Conservation (phyloP, 257 asterid genomes). For the Anisodus tanguticus region DNA sequence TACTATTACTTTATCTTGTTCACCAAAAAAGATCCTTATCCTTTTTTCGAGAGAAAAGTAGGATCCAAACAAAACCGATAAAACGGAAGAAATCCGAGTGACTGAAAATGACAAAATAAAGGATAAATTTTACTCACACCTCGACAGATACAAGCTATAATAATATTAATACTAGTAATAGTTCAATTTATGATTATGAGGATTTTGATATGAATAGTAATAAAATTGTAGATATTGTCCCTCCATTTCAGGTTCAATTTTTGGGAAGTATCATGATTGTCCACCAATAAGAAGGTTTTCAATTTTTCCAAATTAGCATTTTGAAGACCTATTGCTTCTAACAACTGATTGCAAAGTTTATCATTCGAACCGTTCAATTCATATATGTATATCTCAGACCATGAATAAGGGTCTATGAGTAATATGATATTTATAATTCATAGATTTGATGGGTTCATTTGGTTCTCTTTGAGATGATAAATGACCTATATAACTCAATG, state of each 20-base stretch:
- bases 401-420: background rate
- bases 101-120: background rate
- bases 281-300: background rate
- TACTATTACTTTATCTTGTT: no score
- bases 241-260: background rate
- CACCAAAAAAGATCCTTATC: background rate
- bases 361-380: background rate
- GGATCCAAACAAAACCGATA: background rate
- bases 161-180: background rate
- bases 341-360: background rate
- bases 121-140: background rate
- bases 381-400: background rate
- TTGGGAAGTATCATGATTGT: background rate
- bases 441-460: background rate
- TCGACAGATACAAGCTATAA: background rate
- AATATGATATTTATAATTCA: background rate
- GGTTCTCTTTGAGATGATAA: background rate
- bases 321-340: background rate
- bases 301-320: background rate
- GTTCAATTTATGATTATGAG: background rate
- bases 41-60: background rate
- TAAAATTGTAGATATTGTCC: background rate
- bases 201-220: background rate
- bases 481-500: constrained; percentile 9
- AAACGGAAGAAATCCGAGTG: background rate